Conservation (phyloP, 2,329 filamentous ascomycete species). For the Pyricularia grisea region DNA sequence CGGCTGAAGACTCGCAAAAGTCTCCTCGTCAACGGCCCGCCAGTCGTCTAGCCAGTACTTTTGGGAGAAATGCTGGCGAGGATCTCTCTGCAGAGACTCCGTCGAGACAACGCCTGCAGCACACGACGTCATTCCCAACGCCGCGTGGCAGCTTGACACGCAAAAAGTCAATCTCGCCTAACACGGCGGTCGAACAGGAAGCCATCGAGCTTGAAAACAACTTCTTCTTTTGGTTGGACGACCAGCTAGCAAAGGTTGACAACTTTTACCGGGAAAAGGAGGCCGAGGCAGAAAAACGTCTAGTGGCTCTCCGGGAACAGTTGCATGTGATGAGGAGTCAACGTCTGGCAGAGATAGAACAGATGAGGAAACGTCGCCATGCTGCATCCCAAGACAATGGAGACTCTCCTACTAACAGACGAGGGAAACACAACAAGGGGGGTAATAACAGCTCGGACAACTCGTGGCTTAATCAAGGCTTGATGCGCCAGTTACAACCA, state of each 20-base stretch:
- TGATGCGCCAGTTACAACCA: constrained; percentile 42
- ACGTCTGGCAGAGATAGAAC: constrained; percentile 61
- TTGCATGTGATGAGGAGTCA: constrained; percentile 88
- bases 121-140: neutral
- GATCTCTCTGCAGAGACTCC: neutral
- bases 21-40: neutral
- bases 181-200: constrained; percentile 1
- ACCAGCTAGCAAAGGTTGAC: constrained; percentile 85
- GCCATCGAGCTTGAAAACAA: constrained; percentile 56
- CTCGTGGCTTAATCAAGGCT: constrained; percentile 13
- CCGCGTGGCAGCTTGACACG: constrained; percentile 9
- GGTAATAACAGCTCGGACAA: neutral
- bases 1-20: neutral
- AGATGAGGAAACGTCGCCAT: constrained; percentile 21
- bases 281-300: constrained; percentile 65
- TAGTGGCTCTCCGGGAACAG: constrained; percentile 67
- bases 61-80: neutral
- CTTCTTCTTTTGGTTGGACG: constrained; percentile 78
- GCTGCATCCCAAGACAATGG: constrained; percentile 12
- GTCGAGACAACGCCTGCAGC: neutral
- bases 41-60: neutral
- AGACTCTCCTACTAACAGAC: constrained; percentile 14
- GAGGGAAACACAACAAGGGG: constrained; percentile 5
- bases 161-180: constrained; percentile 13
- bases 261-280: constrained; percentile 84